Evolutionary conservation across 306 rosid genomes (phyloP), one percentile per base, ranked within the genome.

Genomic region (Crataegus laevigata): DNA sequence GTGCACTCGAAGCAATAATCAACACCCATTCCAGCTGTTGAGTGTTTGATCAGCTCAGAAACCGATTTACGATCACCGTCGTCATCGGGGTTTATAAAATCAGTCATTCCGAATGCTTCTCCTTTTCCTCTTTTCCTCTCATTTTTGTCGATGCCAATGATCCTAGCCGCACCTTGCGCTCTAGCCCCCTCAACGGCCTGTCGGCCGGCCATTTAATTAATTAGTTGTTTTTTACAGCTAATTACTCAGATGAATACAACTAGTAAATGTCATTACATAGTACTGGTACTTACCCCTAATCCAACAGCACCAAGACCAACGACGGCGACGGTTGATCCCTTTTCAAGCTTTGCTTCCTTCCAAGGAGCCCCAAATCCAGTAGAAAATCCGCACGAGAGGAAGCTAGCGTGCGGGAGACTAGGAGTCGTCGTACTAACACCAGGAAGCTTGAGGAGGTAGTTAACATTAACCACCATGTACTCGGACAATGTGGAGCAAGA

Each of bases 1-100:
- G 85, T 83, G 83, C 91, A 84, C 59, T 89, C 88, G 57, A 85
- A 73, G 66, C 82, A 85, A 59, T 81, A 88, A 75, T 90, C 92
- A 25, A 86, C 96, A 58, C 90, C 92, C 74, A 59, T n/a, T 77
- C 90, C 96, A 75, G 72, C 83, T 38, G 79, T 86, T 1, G 78
- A 9, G 26, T 84, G 88, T 43, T 75, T 80, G 59, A 89, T 36
- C 43, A 79, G 78, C 71, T 84, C 63, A 34, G 81, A 83, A 72
- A 75, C 40, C 58, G 88, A 50, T 38, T 79, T 89, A 21, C 26
- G 54, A 38, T 59, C 51, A 26, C 12, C 6, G 3, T 32, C 32
- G 5, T 11, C 63, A 22, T 51, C 5, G 1, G 89, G 81, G 68
- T 89, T 83, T 69, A 86, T 81, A 36, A 85, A 87, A 14, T 81